These are phyloP conservation scores for Hymenotorrendiella dingleyae DNA, from an alignment of 2,329 filamentous ascomycete genomes.

Conservation along the genomic window DNA sequence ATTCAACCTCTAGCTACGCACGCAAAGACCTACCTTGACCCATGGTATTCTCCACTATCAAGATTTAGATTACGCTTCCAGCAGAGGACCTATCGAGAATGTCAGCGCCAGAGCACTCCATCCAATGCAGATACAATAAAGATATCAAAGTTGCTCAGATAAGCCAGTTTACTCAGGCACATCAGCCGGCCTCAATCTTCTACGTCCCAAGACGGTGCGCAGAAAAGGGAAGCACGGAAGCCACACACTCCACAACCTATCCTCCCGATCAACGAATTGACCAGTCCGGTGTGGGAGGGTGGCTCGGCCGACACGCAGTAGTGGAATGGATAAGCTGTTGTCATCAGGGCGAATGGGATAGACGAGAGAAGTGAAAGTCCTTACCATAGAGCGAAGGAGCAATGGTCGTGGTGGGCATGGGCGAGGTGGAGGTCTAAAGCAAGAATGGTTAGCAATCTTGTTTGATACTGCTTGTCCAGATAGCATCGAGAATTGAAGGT, in stretches of 20 bases:
- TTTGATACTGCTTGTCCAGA: slow-evolving; percentile 1
- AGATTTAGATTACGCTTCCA: no score
- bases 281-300: slow-evolving; percentile 66
- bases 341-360: slow-evolving; percentile 42
- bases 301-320: slow-evolving; percentile 61
- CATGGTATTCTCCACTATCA: no score
- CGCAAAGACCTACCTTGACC: no score
- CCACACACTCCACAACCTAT: slow-evolving; percentile 72
- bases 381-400: slow-evolving; percentile 6
- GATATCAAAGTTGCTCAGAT: slow-evolving; percentile 45
- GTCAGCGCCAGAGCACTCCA: no score
- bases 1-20: no score
- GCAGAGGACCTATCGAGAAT: no score
- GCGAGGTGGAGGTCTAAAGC: background rate
- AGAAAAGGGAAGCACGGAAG: slow-evolving; percentile 48
- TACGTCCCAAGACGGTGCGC: slow-evolving; percentile 53
- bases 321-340: slow-evolving; percentile 73
- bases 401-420: background rate
- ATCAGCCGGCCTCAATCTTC: slow-evolving; percentile 48
- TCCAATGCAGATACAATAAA: no score
- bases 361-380: slow-evolving; percentile 10
- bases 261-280: slow-evolving; percentile 45
- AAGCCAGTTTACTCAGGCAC: slow-evolving; percentile 66
- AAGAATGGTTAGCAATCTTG: slow-evolving; percentile 15
- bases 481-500: slow-evolving; percentile 17